phyloP scores from a whole-genome alignment of 306 rosid species.

The Dalbergia oliveri region DNA sequence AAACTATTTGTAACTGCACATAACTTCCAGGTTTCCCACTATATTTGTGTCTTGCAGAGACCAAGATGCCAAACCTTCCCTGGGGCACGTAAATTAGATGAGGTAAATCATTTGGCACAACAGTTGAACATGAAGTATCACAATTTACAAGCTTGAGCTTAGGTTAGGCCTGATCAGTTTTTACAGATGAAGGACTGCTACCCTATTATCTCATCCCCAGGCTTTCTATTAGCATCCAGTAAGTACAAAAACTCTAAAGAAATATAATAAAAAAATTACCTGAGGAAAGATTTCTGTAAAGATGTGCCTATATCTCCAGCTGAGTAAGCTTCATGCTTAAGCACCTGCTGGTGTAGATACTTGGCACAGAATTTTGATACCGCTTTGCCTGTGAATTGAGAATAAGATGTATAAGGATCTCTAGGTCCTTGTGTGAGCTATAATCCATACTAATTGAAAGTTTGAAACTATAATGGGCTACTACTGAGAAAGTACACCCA shows the following conservation, averaged over 20 bases:
- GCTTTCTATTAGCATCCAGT: conserved; percentile 40
- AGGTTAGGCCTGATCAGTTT: conserved; percentile 33
- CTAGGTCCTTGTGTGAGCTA: conserved; percentile 9
- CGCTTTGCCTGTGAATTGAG: conserved; percentile 78
- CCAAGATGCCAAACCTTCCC: conserved; percentile 29
- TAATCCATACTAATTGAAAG: conserved; percentile 25
- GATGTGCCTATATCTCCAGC: conserved; percentile 88
- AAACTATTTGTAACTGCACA: conserved; percentile 12
- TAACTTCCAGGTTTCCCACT: conserved; percentile 24
- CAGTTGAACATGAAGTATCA: conserved; percentile 31
- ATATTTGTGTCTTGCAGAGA: conserved; percentile 34
- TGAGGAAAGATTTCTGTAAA: conserved; percentile 78
- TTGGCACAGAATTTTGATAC: conserved; percentile 96
- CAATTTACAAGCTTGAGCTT: conserved; percentile 3
- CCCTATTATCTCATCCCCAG: conserved; percentile 37
- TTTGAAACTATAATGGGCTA: conserved; percentile 19
- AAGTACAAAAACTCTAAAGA: conserved; percentile 32
- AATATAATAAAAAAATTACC: conserved; percentile 58
- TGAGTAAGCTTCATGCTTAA: conserved; percentile 71
- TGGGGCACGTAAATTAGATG: conserved; percentile 30
- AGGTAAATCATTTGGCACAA: conserved; percentile 37
- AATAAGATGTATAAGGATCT: conserved; percentile 22
- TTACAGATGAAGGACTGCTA: conserved; percentile 32
- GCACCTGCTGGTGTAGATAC: conserved; percentile 86
- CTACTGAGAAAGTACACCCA: neutral